These are phyloP conservation scores for Litsea cubeba DNA, from an alignment of 164 flowering plant species.

Conservation along the genomic window DNA sequence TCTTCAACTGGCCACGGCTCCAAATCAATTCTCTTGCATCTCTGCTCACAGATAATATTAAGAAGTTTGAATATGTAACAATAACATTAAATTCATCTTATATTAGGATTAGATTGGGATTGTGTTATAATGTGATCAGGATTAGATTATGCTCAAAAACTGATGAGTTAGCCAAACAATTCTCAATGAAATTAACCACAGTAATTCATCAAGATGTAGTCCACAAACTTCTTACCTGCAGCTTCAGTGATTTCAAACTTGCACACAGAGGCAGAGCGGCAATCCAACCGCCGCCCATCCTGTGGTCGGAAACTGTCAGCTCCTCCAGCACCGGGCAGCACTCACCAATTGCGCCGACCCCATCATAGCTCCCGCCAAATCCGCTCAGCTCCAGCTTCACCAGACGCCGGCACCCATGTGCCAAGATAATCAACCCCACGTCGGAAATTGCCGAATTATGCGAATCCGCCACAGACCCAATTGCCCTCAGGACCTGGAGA, in stretches of 20 bases:
- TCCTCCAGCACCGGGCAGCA: slow-evolving; percentile 94
- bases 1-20: slow-evolving; percentile 56
- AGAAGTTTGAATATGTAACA: slow-evolving; percentile 13
- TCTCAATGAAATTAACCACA: no score
- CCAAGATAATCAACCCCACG: slow-evolving; percentile 80
- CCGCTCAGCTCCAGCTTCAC: slow-evolving; percentile 84
- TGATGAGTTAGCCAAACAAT: no score
- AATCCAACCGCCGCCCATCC: slow-evolving; percentile 92
- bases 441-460: slow-evolving; percentile 61
- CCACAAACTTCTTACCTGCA: background rate
- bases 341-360: slow-evolving; percentile 82
- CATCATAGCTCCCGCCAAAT: slow-evolving; percentile 92
- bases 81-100: no score
- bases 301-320: slow-evolving; percentile 56
- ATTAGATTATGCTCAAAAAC: no score
- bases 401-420: slow-evolving; percentile 80
- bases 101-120: no score
- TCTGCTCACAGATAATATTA: slow-evolving; percentile 9
- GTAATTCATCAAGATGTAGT: no score
- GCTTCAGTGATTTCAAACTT: slow-evolving; percentile 76
- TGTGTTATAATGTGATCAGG: no score
- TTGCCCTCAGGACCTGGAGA: no score
- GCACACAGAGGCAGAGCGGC: slow-evolving; percentile 64
- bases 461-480: slow-evolving; percentile 38
- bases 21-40: slow-evolving; percentile 64